Evolutionary conservation across 2,329 filamentous ascomycete genomes (phyloP), one percentile per base, ranked within the genome.

Genomic region (Raffaelea arxii): DNA sequence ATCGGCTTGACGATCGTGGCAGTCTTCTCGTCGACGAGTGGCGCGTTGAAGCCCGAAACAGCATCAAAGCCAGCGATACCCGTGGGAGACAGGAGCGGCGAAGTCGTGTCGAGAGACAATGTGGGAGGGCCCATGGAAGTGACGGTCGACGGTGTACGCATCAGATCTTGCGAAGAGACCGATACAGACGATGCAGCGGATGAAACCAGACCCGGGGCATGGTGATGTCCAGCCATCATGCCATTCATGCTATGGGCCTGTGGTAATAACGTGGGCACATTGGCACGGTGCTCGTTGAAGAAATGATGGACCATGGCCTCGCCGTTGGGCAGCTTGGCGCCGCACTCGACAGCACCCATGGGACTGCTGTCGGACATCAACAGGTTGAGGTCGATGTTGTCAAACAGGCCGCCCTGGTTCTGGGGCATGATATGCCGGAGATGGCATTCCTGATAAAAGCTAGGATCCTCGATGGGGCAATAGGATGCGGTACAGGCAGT

Each of bases 221-320:
- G 48, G 27, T 35, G n/a, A n/a, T n/a, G n/a, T n/a, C n/a, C n/a
- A n/a, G n/a, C 39, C 19, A 49, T 24, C 32, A 36, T 36, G 32
- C 32, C 14, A 36, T 24, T 7, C 22, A 27, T 23, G 24, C 12
- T 11, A 9, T 43, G 16, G 22, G n/a, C 3, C 10, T 21, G 16
- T 24, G 3, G 23, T 12, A 23, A 37, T 37, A 35, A 21, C 40
- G 19, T 7, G 6, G 37, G 4, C 37, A 51, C 23, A 18, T 27
- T 46, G 25, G 22, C 25, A 30, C 25, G 39, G 46, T 55, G 54
- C 24, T 54, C 49, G 23, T 46, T 47, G 39, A 46, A 52, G 12
- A 54, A 43, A n/a, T 55, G 54, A 48, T 53, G 45, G 23, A 54
- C 32, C 54, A 54, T 53, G 27, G 51, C 50, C 30, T 54, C 49